A percentile compares a stretch with the other conserved stretches of the same genome.
Evolutionary conservation across 768 basidiomycete species (phyloP).

Genomic region (Leccinellum luteum): DNA sequence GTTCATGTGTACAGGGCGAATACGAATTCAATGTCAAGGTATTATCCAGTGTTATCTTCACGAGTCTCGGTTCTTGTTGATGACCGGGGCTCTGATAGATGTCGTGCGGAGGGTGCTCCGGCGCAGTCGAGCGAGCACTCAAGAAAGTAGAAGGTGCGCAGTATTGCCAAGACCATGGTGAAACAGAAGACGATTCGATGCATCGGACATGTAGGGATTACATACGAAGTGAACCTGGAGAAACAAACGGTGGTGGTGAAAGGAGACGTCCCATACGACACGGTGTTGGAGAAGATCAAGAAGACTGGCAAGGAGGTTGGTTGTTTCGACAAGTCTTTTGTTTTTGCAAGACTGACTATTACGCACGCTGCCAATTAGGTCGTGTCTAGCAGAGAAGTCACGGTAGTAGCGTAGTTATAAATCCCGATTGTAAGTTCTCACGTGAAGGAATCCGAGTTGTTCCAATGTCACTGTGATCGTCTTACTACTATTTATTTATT

Average conservation of each 20-base stretch:
- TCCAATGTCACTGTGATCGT: not conserved
- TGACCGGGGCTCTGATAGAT: slow-evolving; percentile 48
- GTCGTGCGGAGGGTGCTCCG: slow-evolving; percentile 85
- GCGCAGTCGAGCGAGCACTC: slow-evolving; percentile 74
- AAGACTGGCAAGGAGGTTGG: slow-evolving; percentile 90
- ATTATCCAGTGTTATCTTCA: not conserved
- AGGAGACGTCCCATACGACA: slow-evolving; percentile 58
- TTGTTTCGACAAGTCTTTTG: not conserved
- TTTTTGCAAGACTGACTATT: not conserved
- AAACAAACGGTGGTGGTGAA: slow-evolving; percentile 73
- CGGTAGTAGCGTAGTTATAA: not conserved
- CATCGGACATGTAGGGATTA: slow-evolving; percentile 14
- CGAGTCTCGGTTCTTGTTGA: not conserved
- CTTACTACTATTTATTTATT: too few species aligned
- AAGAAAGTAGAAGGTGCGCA: slow-evolving; percentile 50
- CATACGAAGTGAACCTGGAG: slow-evolving; percentile 61
- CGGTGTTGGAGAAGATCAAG: slow-evolving; percentile 68
- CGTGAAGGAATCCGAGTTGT: too few species aligned
- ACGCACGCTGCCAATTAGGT: slow-evolving; percentile 31
- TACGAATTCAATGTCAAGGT: slow-evolving; percentile 90
- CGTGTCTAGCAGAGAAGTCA: slow-evolving; percentile 37
- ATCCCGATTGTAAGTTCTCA: not conserved
- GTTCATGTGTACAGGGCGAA: slow-evolving; percentile 16
- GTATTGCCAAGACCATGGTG: not conserved
- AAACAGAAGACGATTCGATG: slow-evolving; percentile 1